Evolutionary conservation across 108 stramenopile species (phyloP), one percentile per base, ranked within the genome.

Genomic region (Skeletonema costatum): DNA sequence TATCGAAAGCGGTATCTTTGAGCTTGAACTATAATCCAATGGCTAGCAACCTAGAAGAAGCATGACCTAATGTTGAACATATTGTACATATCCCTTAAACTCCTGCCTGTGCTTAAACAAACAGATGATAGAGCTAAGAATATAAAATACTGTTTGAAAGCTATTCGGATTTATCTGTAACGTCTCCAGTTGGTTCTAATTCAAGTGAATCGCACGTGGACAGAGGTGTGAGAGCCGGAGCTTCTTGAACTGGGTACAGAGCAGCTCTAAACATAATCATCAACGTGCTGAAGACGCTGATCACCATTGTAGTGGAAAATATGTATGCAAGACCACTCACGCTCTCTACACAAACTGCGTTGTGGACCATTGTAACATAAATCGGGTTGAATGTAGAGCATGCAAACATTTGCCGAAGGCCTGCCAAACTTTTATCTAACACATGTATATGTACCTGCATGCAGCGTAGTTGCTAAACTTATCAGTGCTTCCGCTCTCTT

Each of bases 191-290:
- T 44, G 0, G 42, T 2, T 44, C 42, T 13, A 44, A 16, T 44
- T 14, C 42, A 44, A 44, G 13, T 13, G 42, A 16, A 16, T 44
- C 42, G 42, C 44, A n/a, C 16, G 16, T 46, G 14, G 44, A 46
- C 12, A 41, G 39, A 46, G 16, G 14, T 46, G 14, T 12, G 44
- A 46, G 16, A 12, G 16, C 3, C 16, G 44, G 44, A 10, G 25
- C 53, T n/a, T 56, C 53, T 51, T 67, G 19, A 4, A 67, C 19
- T 3, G 51, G 51, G 66, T 58, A 67, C 7, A 67, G 53, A 17
- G 66, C 66, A 58, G 66, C 51, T 67, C 46, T 19, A 58, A 58
- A 59, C 19, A 58, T 10, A 41, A 67, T 5, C 48, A 41, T 12
- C 39, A 1, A 12, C 39, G 1, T 35, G 25, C 25, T 25, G 25